A percentile compares a stretch with the other conserved stretches of the same genome.
These are phyloP conservation scores for Mortierella sp. DNA, from an alignment of 371 early-diverging fungal species.

Conservation along the genomic window DNA sequence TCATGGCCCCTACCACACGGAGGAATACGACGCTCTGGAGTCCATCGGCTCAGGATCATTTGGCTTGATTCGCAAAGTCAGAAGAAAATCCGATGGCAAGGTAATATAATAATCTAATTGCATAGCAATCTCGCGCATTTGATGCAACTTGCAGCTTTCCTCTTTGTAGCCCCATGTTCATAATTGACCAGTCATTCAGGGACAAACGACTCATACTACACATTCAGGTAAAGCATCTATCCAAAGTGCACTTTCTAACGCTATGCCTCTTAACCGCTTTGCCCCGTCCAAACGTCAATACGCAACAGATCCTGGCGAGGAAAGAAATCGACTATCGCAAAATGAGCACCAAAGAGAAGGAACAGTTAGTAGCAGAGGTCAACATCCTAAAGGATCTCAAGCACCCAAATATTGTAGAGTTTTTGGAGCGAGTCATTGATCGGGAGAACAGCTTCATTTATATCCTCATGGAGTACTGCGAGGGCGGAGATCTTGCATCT, in stretches of 20 bases:
- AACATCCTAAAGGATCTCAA: constrained; percentile 78
- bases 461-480: constrained; percentile 75
- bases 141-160: not conserved
- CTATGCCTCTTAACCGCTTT: not conserved
- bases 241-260: not conserved
- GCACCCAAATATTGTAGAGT: constrained; percentile 81
- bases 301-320: constrained; percentile 68
- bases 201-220: not conserved
- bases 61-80: constrained; percentile 78
- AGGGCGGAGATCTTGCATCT: constrained; percentile 69
- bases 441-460: constrained; percentile 71
- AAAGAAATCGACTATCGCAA: constrained; percentile 82
- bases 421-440: constrained; percentile 76
- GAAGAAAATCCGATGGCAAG: constrained; percentile 68
- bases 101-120: constrained; percentile 12
- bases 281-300: not conserved
- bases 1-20: constrained; percentile 31
- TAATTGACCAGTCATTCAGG: not conserved
- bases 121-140: not conserved
- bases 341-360: constrained; percentile 75
- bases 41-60: constrained; percentile 64
- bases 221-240: not conserved
- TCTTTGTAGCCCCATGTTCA: not conserved
- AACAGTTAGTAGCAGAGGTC: constrained; percentile 79
- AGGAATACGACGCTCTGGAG: constrained; percentile 57